phyloP scores from a whole-genome alignment of 2,329 filamentous ascomycete species.

The Pseudopithomyces chartarum region DNA sequence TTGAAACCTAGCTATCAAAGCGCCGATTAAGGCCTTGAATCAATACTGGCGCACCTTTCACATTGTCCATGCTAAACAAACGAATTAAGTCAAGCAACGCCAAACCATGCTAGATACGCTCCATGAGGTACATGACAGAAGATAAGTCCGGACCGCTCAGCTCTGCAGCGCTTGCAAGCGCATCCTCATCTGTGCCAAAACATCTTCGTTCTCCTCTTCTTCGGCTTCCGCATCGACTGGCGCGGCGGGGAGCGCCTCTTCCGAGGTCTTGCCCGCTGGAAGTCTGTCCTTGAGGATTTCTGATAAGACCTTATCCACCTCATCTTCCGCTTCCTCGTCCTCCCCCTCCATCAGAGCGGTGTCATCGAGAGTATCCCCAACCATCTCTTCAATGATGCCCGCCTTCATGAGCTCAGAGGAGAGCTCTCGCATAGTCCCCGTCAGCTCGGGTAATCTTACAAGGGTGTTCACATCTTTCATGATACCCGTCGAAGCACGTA shows the following conservation, averaged over 20 bases:
- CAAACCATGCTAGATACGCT: not conserved
- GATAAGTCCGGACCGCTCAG: not conserved
- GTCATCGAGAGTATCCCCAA: conserved; percentile 80
- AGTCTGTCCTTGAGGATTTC: conserved; percentile 87
- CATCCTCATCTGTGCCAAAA: conserved; percentile 93
- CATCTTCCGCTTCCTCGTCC: conserved; percentile 71
- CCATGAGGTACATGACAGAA: not conserved
- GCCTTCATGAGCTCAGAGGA: conserved; percentile 89
- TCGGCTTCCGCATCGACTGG: conserved; percentile 68
- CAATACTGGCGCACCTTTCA: not conserved
- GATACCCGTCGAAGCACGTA: conserved; percentile 83
- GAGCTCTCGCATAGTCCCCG: conserved; percentile 86
- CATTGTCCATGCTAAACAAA: too few species aligned
- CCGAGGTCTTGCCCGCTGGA: conserved; percentile 66
- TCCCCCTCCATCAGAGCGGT: conserved; percentile 69
- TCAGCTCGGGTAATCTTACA: conserved; percentile 82
- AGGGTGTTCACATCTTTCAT: conserved; percentile 97
- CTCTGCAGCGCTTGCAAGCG: conserved; percentile 86
- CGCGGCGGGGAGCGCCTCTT: conserved; percentile 57
- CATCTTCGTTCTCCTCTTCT: conserved; percentile 85
- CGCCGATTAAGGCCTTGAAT: not conserved
- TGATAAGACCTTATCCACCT: conserved; percentile 91
- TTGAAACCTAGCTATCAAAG: not conserved
- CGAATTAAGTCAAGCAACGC: not conserved
- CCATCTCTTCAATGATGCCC: conserved; percentile 97